Evolutionary conservation across 129 eudicot genomes (phyloP), one percentile per base, ranked within the genome.

Genomic region (Kitagawia praeruptora): DNA sequence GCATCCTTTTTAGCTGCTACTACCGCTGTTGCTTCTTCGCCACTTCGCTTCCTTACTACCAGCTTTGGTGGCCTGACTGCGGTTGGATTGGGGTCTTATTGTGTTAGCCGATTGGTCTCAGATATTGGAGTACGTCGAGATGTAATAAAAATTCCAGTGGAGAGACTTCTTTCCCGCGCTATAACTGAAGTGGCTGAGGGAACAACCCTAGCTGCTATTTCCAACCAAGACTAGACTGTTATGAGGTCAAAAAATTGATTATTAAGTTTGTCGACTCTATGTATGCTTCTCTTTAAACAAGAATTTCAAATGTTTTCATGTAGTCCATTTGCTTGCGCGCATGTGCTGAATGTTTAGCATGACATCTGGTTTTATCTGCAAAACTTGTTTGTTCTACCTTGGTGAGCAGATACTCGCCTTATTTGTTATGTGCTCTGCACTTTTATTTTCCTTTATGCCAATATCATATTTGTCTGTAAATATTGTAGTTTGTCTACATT

Each of bases 121-220:
- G 97, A 95, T 56, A 95, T 92, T 47, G 98, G 97, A 67, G 81
- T 95, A 16, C 84, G 97, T 0, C 88, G 93, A 79, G 98, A 95
- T 86, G 97, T 92, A 72, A 86, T 64, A 61, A 95, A 92, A 67
- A 79, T 92, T 70, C 85, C 93, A 0, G 97, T 92, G 16, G 96
- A 92, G 90, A 87, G 87, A 82, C 97, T 94, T 46, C 85, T 91
- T 78, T 80, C 81, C 2, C 80, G 66, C 75, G 18, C 88, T 19
- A 71, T 53, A 9, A 47, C 77, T 12, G 75, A 16, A 46, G 83
- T 63, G 80, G 51, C 85, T 28, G 78, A 69, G 61, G 81, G 67
- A 72, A 75, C 53, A 40, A 13, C 77, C 15, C 23, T 2, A 28
- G 42, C 73, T 48, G 75, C 66, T 56, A 19, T 63, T 41, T 48